phyloP scores from a whole-genome alignment of 306 rosid species.

The Gynostemma pentaphyllum region DNA sequence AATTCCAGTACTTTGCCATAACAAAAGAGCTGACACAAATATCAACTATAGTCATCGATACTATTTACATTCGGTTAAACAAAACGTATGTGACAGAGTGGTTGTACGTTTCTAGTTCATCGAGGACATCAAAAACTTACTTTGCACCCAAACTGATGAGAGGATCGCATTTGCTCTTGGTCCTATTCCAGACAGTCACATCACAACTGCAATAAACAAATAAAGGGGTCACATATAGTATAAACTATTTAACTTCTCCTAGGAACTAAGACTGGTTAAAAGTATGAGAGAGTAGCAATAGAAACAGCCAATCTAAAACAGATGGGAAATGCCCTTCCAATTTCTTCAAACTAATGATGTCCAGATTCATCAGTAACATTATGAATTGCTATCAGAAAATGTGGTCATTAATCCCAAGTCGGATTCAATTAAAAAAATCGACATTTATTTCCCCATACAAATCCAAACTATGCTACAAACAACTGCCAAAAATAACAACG shows the following conservation, averaged over 20 bases:
- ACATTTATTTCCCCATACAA: neutral
- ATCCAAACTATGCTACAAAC: neutral
- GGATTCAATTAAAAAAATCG: neutral
- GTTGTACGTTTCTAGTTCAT: too few species aligned
- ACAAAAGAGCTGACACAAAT: too few species aligned
- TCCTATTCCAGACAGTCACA: constrained; percentile 86
- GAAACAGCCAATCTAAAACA: neutral
- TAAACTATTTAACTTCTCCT: neutral
- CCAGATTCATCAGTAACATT: neutral
- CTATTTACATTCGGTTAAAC: too few species aligned
- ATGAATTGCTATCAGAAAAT: neutral
- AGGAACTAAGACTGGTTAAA: neutral
- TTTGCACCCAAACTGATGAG: constrained; percentile 76
- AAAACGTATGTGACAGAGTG: too few species aligned
- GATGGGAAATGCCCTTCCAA: neutral
- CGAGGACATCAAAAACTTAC: constrained; percentile 25
- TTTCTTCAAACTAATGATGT: neutral
- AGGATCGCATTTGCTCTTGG: constrained; percentile 84
- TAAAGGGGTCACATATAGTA: neutral
- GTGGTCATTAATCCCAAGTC: neutral
- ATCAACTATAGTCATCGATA: too few species aligned
- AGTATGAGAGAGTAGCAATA: neutral
- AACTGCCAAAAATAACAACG: neutral
- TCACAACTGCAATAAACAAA: constrained; percentile 40
- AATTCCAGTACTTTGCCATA: too few species aligned